phyloP scores from a whole-genome alignment of 2,329 filamentous ascomycete species.

The Scedosporium aurantiacum region DNA sequence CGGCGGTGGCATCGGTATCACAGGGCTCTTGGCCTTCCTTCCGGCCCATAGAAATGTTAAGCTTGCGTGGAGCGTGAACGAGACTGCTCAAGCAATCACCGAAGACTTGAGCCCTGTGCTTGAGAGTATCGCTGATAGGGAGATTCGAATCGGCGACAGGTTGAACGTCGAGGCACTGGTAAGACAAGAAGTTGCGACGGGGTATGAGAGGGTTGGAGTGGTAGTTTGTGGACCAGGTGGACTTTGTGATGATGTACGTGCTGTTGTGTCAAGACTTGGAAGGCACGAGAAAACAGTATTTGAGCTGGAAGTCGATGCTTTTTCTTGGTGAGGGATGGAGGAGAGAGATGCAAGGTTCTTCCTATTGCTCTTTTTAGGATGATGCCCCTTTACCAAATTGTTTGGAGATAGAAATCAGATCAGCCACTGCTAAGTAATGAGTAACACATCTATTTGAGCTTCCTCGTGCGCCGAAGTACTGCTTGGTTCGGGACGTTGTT shows the following conservation, averaged over 20 bases:
- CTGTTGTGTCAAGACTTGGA: conserved; percentile 14
- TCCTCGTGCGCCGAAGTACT: too few relatives aligned
- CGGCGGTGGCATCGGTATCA: conserved; percentile 37
- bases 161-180: conserved; percentile 21
- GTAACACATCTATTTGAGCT: too few relatives aligned
- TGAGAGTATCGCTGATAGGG: conserved; percentile 18
- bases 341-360: too few relatives aligned
- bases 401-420: too few relatives aligned
- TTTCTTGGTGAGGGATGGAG: conserved; percentile 13
- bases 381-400: too few relatives aligned
- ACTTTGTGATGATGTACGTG: conserved; percentile 28
- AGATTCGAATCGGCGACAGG: conserved; percentile 22
- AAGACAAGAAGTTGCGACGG: conserved; percentile 17
- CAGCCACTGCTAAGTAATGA: too few relatives aligned
- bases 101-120: conserved; percentile 19
- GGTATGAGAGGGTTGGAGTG: conserved; percentile 21
- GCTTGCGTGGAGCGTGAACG: conserved; percentile 24
- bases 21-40: conserved; percentile 26
- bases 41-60: conserved; percentile 22
- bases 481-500: too few relatives aligned
- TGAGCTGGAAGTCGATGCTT: conserved; percentile 19
- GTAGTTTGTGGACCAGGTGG: conserved; percentile 29
- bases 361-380: too few relatives aligned
- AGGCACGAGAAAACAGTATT: conserved; percentile 11
- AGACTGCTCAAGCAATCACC: conserved; percentile 15